These are phyloP conservation scores for Porcisia deanei DNA, from an alignment of 208 protist species.

Conservation along the genomic window DNA sequence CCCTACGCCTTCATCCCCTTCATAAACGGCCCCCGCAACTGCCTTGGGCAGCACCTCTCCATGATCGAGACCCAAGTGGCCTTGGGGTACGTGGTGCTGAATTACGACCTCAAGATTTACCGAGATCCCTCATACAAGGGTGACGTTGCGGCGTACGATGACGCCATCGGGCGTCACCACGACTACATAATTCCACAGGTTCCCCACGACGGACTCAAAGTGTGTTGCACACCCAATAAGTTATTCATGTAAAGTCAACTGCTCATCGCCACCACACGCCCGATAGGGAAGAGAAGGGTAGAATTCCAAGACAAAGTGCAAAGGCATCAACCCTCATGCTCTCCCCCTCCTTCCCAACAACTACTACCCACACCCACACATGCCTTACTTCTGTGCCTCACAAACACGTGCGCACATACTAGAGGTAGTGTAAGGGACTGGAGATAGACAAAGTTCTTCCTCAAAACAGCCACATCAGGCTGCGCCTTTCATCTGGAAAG, in stretches of 20 bases:
- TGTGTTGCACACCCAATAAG: conserved; percentile 41
- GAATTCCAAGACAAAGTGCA: neutral
- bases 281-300: neutral
- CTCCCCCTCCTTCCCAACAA: neutral
- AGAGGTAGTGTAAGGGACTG: no score
- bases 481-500: neutral
- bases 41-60: conserved; percentile 90
- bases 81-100: conserved; percentile 70
- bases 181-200: conserved; percentile 85
- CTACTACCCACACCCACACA: neutral
- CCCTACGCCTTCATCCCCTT: conserved; percentile 92
- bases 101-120: conserved; percentile 74
- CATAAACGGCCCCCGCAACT: conserved; percentile 93
- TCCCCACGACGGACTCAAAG: conserved; percentile 77
- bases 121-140: conserved; percentile 29
- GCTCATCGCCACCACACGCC: neutral
- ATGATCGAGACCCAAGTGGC: conserved; percentile 89
- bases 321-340: neutral
- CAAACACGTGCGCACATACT: neutral
- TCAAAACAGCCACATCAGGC: neutral
- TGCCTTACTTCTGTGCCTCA: neutral
- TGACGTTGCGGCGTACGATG: conserved; percentile 39
- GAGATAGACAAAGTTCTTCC: neutral
- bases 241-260: neutral
- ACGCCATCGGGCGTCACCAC: conserved; percentile 75